These are phyloP conservation scores for Pichia membranifaciens DNA, from an alignment of 805 yeast species.

Conservation along the genomic window DNA sequence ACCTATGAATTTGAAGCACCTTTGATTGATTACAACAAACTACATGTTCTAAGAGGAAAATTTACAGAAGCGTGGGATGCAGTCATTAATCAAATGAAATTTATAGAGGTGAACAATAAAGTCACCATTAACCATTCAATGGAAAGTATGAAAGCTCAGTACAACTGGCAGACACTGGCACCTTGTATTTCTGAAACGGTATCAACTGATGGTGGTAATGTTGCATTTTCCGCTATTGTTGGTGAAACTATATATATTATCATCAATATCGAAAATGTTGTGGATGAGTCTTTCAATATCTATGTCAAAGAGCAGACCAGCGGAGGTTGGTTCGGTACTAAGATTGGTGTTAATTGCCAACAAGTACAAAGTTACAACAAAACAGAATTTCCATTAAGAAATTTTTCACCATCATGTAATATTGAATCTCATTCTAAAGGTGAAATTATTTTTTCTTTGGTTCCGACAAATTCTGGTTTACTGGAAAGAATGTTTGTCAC, in stretches of 20 bases:
- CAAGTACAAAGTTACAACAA: not conserved
- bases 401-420: slow-evolving; percentile 16
- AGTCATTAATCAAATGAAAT: slow-evolving; percentile 23
- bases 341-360: slow-evolving; percentile 11
- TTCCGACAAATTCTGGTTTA: slow-evolving; percentile 14
- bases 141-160: not conserved
- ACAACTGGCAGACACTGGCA: slow-evolving; percentile 27
- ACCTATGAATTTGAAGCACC: slow-evolving; percentile 30
- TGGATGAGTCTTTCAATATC: slow-evolving; percentile 35
- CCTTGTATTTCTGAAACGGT: not conserved
- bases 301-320: slow-evolving; percentile 31
- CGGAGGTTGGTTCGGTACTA: slow-evolving; percentile 16
- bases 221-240: slow-evolving; percentile 4
- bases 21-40: slow-evolving; percentile 33
- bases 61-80: slow-evolving; percentile 30
- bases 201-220: not conserved
- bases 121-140: slow-evolving; percentile 2
- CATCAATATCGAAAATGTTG: slow-evolving; percentile 31
- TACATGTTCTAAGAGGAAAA: slow-evolving; percentile 30
- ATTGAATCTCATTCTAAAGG: slow-evolving; percentile 28
- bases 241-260: slow-evolving; percentile 12
- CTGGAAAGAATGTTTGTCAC: slow-evolving; percentile 17
- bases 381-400: not conserved
- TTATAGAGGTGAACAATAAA: slow-evolving; percentile 36
- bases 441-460: slow-evolving; percentile 10